Percentiles rank a stretch among this genome's conserved stretches.
phyloP scores from a whole-genome alignment of 139 green algal genomes.

The Spirogloea muscicola region DNA sequence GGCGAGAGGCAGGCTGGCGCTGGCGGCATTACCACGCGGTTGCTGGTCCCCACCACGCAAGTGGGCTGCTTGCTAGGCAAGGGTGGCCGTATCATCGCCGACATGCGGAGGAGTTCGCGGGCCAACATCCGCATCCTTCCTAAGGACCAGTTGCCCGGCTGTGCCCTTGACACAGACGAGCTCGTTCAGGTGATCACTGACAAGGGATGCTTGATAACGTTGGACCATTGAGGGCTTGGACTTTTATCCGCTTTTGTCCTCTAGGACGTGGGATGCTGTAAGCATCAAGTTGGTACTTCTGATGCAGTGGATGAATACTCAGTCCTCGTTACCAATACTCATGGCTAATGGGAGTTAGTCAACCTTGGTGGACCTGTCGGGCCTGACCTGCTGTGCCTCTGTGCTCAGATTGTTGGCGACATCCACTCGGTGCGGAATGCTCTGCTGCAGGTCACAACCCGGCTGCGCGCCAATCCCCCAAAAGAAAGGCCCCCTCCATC shows the following conservation, averaged over 20 bases:
- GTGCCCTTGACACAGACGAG: constrained; percentile 27
- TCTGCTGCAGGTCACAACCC: neutral
- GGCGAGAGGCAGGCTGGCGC: neutral
- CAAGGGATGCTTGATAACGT: too few relatives aligned
- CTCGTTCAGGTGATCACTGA: constrained; percentile 34
- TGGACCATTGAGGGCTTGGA: too few relatives aligned
- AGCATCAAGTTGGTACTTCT: too few relatives aligned
- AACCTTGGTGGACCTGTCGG: too few relatives aligned
- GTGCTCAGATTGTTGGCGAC: neutral
- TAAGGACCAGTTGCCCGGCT: constrained; percentile 14
- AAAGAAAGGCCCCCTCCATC: neutral
- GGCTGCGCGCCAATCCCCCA: constrained; percentile 10
- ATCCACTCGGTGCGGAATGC: neutral
- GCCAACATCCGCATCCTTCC: constrained; percentile 39
- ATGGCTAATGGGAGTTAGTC: too few relatives aligned
- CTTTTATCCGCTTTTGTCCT: too few relatives aligned
- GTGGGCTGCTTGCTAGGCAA: constrained; percentile 42
- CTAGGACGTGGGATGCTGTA: too few relatives aligned
- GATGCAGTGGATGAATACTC: too few relatives aligned
- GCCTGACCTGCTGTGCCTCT: too few relatives aligned
- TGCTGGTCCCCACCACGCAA: constrained; percentile 25
- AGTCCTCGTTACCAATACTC: too few relatives aligned
- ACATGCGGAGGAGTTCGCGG: constrained; percentile 6
- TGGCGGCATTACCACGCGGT: neutral
- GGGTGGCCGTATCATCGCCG: constrained; percentile 37